Evolutionary conservation across 768 basidiomycete species (phyloP).

Genomic region (Lentinula lateritia): DNA sequence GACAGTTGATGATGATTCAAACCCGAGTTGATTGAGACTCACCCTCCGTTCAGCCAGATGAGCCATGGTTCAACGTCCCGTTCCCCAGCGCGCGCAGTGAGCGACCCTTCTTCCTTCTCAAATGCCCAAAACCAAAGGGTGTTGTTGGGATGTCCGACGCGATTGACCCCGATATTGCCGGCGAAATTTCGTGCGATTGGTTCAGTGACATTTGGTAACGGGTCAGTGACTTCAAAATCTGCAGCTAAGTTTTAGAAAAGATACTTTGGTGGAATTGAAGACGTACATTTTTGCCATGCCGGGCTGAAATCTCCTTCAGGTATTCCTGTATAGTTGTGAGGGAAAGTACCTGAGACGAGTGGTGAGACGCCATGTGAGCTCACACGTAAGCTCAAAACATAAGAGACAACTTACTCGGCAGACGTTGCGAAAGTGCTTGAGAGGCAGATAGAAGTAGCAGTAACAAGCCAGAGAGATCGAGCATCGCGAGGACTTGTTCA

Average conservation of each 20-base stretch:
- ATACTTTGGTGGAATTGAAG: neutral
- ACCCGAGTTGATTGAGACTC: conserved; percentile 13
- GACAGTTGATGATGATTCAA: neutral
- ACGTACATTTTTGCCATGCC: conserved; percentile 59
- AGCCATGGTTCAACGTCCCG: conserved; percentile 56
- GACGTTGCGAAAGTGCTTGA: neutral
- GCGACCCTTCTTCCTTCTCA: conserved; percentile 49
- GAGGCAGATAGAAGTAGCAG: neutral
- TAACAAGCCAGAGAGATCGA: neutral
- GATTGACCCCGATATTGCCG: conserved; percentile 58
- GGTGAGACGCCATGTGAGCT: neutral
- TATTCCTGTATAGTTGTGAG: conserved; percentile 41
- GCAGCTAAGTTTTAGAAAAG: neutral
- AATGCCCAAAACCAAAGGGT: conserved; percentile 68
- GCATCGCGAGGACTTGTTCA: neutral
- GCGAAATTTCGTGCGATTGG: conserved; percentile 46
- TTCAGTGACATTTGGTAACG: conserved; percentile 55
- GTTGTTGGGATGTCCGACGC: conserved; percentile 54
- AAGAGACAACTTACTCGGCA: neutral
- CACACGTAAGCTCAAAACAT: neutral
- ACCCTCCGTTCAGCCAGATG: conserved; percentile 76
- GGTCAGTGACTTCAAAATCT: conserved; percentile 58
- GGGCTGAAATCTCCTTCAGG: conserved; percentile 45
- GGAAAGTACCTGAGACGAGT: conserved; percentile 22
- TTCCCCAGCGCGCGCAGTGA: conserved; percentile 36